Evolutionary conservation across 140 eudicot species (phyloP).

Genomic region (Eryngium alpinum): DNA sequence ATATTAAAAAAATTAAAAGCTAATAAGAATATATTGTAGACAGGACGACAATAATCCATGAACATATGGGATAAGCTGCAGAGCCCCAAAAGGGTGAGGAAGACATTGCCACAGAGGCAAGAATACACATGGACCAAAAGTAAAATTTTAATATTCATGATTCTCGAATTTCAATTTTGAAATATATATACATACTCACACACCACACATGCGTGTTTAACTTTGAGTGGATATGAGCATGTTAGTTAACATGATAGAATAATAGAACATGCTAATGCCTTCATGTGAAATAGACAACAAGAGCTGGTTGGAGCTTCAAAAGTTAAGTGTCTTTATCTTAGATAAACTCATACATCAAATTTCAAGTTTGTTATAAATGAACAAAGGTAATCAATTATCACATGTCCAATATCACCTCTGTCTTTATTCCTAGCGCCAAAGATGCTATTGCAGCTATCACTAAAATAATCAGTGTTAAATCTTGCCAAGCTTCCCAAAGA

Average conservation of each 20-base stretch:
- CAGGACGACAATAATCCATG: not conserved
- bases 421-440: conserved; percentile 71
- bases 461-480: conserved; percentile 75
- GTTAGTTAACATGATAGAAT: not conserved
- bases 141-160: not conserved
- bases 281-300: not conserved
- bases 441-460: conserved; percentile 78
- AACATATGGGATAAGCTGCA: conserved; percentile 1
- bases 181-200: not conserved
- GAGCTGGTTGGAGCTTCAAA: not conserved
- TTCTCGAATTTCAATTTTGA: not conserved
- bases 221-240: not conserved
- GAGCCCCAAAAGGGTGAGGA: not conserved
- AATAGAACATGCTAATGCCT: not conserved
- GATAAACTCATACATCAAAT: not conserved
- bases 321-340: not conserved
- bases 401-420: conserved; percentile 52
- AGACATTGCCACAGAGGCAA: not conserved
- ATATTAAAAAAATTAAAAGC: not conserved
- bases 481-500: conserved; percentile 95
- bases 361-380: not conserved
- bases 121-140: not conserved
- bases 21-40: not conserved
- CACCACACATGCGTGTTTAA: not conserved
- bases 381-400: not conserved